Evolutionary conservation across 2,329 filamentous ascomycete genomes (phyloP).

Genomic region (Aspergillus vadensis): DNA sequence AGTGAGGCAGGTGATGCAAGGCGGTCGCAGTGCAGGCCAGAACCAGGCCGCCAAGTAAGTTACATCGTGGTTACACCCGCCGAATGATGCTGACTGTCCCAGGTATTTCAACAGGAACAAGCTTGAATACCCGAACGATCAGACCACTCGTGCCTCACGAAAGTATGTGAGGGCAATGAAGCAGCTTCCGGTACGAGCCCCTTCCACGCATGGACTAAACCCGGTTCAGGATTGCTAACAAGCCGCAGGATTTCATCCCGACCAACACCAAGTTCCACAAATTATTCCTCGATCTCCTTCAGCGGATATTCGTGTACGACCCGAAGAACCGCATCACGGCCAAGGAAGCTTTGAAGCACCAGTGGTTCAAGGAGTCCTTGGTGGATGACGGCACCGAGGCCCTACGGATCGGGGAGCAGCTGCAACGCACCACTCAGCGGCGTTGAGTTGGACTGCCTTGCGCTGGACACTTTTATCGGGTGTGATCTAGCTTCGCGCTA

Average conservation of each 20-base stretch:
- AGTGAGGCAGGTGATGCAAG: conserved; percentile 55
- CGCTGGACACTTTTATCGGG: background rate
- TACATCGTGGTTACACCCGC: conserved; percentile 19
- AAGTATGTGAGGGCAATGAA: conserved; percentile 73
- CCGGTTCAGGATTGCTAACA: conserved; percentile 19
- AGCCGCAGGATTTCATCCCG: conserved; percentile 62
- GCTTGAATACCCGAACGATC: conserved; percentile 64
- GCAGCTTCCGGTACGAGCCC: conserved; percentile 54
- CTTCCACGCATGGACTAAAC: no score
- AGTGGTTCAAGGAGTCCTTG: conserved; percentile 66
- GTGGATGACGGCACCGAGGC: conserved; percentile 69
- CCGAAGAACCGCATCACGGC: conserved; percentile 66
- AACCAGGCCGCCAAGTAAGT: conserved; percentile 61
- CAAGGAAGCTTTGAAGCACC: conserved; percentile 65
- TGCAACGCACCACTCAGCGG: conserved; percentile 33
- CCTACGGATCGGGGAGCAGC: conserved; percentile 56
- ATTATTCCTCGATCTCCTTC: conserved; percentile 63
- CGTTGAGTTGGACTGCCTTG: conserved; percentile 14
- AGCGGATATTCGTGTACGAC: conserved; percentile 67
- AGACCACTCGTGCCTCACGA: conserved; percentile 63
- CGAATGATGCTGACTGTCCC: conserved; percentile 33
- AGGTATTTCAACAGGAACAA: conserved; percentile 59
- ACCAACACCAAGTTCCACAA: conserved; percentile 61
- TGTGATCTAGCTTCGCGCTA: background rate
- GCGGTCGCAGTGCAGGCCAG: conserved; percentile 49